phyloP scores from a whole-genome alignment of 169 alveolate genomes.

The Plasmodium yoelii region DNA sequence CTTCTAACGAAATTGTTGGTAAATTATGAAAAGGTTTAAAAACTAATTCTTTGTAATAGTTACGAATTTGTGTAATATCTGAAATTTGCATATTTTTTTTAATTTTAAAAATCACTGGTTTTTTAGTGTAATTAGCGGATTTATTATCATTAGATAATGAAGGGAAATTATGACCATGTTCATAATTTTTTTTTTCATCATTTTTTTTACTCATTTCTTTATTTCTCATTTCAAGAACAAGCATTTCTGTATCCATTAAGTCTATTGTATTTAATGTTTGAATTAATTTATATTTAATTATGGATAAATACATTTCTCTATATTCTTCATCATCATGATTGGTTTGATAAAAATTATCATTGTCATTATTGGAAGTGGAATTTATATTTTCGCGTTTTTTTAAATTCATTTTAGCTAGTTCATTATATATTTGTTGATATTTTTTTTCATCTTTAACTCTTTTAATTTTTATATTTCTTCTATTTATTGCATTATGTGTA shows the following conservation, averaged over 20 bases:
- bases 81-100: slow-evolving; percentile 53
- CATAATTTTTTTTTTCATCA: background rate
- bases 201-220: slow-evolving; percentile 1
- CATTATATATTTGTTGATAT: slow-evolving; percentile 23
- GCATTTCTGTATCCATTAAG: slow-evolving; percentile 38
- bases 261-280: slow-evolving; percentile 50
- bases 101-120: slow-evolving; percentile 50
- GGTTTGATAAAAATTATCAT: background rate
- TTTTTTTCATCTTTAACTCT: slow-evolving; percentile 61
- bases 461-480: slow-evolving; percentile 45
- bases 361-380: background rate
- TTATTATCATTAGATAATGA: background rate
- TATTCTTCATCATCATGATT: slow-evolving; percentile 6
- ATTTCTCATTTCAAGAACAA: slow-evolving; percentile 31
- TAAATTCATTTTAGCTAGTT: slow-evolving; percentile 4
- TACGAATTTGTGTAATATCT: slow-evolving; percentile 33
- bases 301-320: slow-evolving; percentile 36
- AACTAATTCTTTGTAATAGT: slow-evolving; percentile 54
- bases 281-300: slow-evolving; percentile 22
- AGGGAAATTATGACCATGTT: background rate
- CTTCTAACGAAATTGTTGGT: slow-evolving; percentile 85
- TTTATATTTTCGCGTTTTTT: slow-evolving; percentile 1
- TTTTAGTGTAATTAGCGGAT: background rate
- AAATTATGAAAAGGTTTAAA: slow-evolving; percentile 66
- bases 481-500: slow-evolving; percentile 8